Conservation (phyloP, 2,329 filamentous ascomycete genomes). For the Clonostachys rosea region DNA sequence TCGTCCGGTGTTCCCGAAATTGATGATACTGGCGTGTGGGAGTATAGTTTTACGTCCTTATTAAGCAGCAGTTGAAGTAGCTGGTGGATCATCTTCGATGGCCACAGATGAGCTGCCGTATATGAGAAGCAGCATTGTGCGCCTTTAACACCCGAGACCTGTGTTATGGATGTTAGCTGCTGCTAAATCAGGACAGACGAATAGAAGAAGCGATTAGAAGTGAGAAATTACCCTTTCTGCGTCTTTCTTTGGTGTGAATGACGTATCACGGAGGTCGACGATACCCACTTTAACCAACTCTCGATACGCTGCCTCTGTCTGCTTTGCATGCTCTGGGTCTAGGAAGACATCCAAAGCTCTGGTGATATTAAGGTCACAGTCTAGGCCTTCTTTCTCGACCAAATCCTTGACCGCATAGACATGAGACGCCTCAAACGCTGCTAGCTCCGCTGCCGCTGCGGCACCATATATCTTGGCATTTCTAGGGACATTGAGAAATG, state of each 20-base stretch:
- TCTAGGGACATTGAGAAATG: constrained; percentile 9
- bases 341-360: constrained; percentile 31
- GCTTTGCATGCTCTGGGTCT: constrained; percentile 8
- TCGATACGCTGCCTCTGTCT: constrained; percentile 19
- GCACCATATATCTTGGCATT: constrained; percentile 9
- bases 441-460: constrained; percentile 11
- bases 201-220: not conserved
- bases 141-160: constrained; percentile 17
- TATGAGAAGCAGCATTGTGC: constrained; percentile 9
- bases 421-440: constrained; percentile 11
- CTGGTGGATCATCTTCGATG: constrained; percentile 8
- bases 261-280: constrained; percentile 10
- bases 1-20: not conserved
- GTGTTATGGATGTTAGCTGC: not conserved
- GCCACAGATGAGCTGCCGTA: constrained; percentile 10
- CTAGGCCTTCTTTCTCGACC: constrained; percentile 28
- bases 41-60: constrained; percentile 1
- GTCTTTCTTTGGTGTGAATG: constrained; percentile 18
- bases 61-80: constrained; percentile 4
- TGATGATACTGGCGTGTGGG: not conserved
- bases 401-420: constrained; percentile 20
- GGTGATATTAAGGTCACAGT: constrained; percentile 37
- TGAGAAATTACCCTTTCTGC: constrained; percentile 12
- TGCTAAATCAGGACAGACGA: not conserved
- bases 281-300: constrained; percentile 17